Base-by-base conservation (phyloP, 164 flowering plant species). In the Hamamelis virginiana region DNA sequence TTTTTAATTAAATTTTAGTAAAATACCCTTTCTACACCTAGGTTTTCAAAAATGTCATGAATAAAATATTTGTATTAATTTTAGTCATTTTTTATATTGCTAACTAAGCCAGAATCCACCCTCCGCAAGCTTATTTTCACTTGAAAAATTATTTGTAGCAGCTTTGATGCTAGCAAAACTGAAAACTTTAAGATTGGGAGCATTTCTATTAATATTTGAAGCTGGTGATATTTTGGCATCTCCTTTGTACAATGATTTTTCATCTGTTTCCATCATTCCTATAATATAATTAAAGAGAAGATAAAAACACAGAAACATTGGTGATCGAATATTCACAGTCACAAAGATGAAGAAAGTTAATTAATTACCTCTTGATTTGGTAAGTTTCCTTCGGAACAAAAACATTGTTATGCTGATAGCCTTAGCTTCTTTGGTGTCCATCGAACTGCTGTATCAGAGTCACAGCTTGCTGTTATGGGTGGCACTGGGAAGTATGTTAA, bases 401-500 rank as follows among this genome's bases (percentile, higher is more conserved):
- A 26, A 56, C 59, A 23, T 56, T 9, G 75, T 14, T 82, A 82
- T 44, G 76, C 27, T 0, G 89, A 88, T 55, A 88, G 76, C 66
- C 60, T 88, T 59, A 85, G 86, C 81, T 88, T 90, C 81, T 87
- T 89, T 9, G 93, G 96, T 0, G 84, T 87, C 3, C 87, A 83
- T 58, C 67, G 82, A 22, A 77, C 77, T 0, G 87, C 74, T 1
- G 86, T 80, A 1, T 78, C 89, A 0, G 91, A 86, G 44, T 88
- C 88, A 47, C 84, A 82, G 26, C 67, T 89, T 1, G 86, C 86
- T 0, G 66, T 90, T 62, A 92, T 89, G 85, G 97, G 94, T n/a
- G 96, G 97, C 10, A 92, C 92, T 0, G 92, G 94, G 8, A 90
- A 87, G 84, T 89, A 83, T 59, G 74, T 78, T 28, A 83, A 85